Evolutionary conservation across 148 eudicot genomes (phyloP), one percentile per base, ranked within the genome.

Genomic region (Camellia sinensis): DNA sequence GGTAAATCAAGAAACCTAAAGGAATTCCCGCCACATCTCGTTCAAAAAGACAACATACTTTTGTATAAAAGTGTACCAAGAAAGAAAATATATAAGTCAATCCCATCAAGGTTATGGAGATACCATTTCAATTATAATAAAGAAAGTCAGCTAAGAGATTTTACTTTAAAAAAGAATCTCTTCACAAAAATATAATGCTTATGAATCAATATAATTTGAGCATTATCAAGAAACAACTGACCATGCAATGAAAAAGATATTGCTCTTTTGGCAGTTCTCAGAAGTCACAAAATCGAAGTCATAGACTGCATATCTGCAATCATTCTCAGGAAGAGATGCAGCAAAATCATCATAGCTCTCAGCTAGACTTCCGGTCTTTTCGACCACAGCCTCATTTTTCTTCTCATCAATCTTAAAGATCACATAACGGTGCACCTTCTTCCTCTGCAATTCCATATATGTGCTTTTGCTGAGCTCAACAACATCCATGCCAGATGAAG

Each of bases 261-360:
- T 89, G 90, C 92, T 89, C 89, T 91, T 88, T 72, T 90, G 93
- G 83, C 93, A 90, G 82, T 92, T 92, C 79, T 90, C 95, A 74
- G 90, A 22, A 22, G 37, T 29, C 37, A 87, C 91, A 87, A 84
- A 91, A 82, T 89, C 91, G 67, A 73, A 91, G 78, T 91, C 94
- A 80, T 89, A 91, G 45, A 91, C 88, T n/a, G 94, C 94, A 76
- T 89, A 91, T 82, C 95, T 88, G 69, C 95, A 91, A 80, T 92
- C 95, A 41, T 88, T 90, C 80, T 92, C 95, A 82, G 95, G 95
- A 82, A 92, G 73, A 63, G 95, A 85, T 67, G 88, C 91, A 74
- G 90, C 86, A 83, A 92, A 92, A 77, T 92, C 95, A 71, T 92
- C 95, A 81, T 92, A 90, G 77, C 83, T 90, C 87, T 90, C 95